phyloP scores from a whole-genome alignment of 352 stramenopile genomes.

The Elongisporangium anandrum region DNA sequence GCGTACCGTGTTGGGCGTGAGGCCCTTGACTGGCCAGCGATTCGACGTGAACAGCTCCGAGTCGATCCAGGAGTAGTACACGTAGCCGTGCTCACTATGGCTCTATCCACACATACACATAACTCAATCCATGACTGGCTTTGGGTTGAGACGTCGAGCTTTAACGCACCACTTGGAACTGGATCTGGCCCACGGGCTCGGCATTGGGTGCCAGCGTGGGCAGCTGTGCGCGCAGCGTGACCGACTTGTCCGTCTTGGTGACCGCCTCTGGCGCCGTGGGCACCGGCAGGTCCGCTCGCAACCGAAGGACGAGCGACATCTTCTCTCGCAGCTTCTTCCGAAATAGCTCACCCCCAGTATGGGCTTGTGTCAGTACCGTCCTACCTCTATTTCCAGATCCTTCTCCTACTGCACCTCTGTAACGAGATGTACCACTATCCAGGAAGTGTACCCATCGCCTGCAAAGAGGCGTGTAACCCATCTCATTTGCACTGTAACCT shows the following conservation, averaged over 20 bases:
- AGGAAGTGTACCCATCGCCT: background rate
- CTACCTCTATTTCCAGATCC: background rate
- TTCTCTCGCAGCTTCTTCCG: background rate
- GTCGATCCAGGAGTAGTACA: constrained; percentile 86
- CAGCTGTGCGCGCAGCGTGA: constrained; percentile 53
- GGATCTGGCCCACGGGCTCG: constrained; percentile 40
- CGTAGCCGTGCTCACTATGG: constrained; percentile 80
- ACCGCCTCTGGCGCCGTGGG: constrained; percentile 55
- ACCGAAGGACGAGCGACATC: background rate
- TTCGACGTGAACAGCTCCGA: constrained; percentile 50
- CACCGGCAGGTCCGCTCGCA: constrained; percentile 41
- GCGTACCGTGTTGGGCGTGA: constrained; percentile 63
- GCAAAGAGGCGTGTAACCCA: background rate
- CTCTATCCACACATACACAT: constrained; percentile 25
- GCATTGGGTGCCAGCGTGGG: constrained; percentile 5
- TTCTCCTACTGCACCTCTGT: background rate
- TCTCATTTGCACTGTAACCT: background rate
- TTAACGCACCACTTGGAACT: constrained; percentile 52
- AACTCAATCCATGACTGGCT: background rate
- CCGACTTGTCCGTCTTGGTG: constrained; percentile 70
- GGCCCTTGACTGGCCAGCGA: constrained; percentile 68
- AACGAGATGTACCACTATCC: background rate
- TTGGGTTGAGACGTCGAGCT: background rate
- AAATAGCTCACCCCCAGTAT: background rate
- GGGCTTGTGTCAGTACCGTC: background rate